Evolutionary conservation across 495 filamentous ascomycete genomes (phyloP).

Genomic region (Endocarpon pusillum): DNA sequence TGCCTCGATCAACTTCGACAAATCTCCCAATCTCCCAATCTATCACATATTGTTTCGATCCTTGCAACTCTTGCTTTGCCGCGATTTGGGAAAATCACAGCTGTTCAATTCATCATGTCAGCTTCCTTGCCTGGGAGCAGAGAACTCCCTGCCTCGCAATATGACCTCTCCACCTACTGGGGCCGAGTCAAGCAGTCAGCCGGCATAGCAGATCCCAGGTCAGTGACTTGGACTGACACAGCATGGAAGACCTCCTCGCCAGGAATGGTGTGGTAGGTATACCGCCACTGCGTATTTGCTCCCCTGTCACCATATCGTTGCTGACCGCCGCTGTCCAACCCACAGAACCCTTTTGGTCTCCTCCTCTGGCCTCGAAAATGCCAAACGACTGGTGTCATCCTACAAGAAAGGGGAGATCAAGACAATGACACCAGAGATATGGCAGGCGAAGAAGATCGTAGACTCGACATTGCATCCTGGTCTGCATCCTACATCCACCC

Average conservation of each 20-base stretch:
- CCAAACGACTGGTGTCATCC: slow-evolving; percentile 54
- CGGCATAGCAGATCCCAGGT: slow-evolving; percentile 90
- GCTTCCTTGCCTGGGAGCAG: slow-evolving; percentile 73
- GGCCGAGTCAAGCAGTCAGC: slow-evolving; percentile 82
- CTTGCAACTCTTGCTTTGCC: too few relatives aligned
- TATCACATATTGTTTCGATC: too few relatives aligned
- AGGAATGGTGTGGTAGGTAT: slow-evolving; percentile 11
- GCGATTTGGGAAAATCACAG: too few relatives aligned
- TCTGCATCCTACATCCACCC: slow-evolving; percentile 18
- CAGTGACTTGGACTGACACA: slow-evolving; percentile 22
- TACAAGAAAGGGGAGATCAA: slow-evolving; percentile 70
- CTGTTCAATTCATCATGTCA: slow-evolving; percentile 59
- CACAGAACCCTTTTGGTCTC: slow-evolving; percentile 67
- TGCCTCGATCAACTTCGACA: too few relatives aligned
- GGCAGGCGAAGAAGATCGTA: slow-evolving; percentile 89
- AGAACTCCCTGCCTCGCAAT: slow-evolving; percentile 75
- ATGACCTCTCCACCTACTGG: slow-evolving; percentile 87
- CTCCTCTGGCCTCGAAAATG: slow-evolving; percentile 56
- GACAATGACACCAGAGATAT: slow-evolving; percentile 75
- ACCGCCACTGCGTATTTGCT: slow-evolving; percentile 1
- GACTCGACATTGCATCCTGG: slow-evolving; percentile 92
- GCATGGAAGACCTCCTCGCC: slow-evolving; percentile 7
- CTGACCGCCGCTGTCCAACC: not conserved
- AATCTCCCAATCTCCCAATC: too few relatives aligned
- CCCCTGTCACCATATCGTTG: not conserved